Evolutionary conservation across 2,329 filamentous ascomycete species (phyloP), one percentile per base, ranked within the genome.

Genomic region (Diplocarpon rosae): DNA sequence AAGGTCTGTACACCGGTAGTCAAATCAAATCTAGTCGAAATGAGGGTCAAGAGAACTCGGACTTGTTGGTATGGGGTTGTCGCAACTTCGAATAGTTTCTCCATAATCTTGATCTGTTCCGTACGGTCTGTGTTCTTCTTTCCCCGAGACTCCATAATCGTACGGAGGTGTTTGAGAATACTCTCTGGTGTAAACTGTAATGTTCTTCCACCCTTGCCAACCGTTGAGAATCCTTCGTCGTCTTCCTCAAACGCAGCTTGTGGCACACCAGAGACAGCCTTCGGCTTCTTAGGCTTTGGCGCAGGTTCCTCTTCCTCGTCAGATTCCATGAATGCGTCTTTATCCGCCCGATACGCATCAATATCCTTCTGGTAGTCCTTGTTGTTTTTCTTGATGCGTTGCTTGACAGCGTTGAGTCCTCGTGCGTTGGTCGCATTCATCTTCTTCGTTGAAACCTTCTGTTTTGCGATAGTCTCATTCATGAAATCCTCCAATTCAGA

Each of bases 331-430:
- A 83, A 96, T 14, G 70, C 80, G 53, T 90, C 87, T 66, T 90
- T 87, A 65, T 94, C 79, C 52, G 78, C 81, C 56, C 85, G 76
- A 71, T 90, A 98, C 52, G 81, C 76, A 57, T 95, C 87, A 59
- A 98, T 83, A 62, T 95, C 85, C 51, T 76, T 72, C 61, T 86
- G 78, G 69, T 90, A 90, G 53, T 96, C 90, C 70, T 94, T 93
- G 75, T 90, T 94, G 70, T 90, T 90, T 78, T 95, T 96, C 78
- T 90, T 89, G 72, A 98, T 87, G 70, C 89, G 89, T 67, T 98
- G 92, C 71, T 95, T 94, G 62, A 96, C 85, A 51, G 89, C 87
- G 66, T 96, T 98, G 61, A 98, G 77, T 60, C 89, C 88, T 68
- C 88, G 86, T 54, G 88, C 84, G 63, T 90, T 93, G 62, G 83